Percentiles rank a stretch among this genome's conserved stretches.
phyloP scores from a whole-genome alignment of 495 filamentous ascomycete genomes.

The Aspergillus homomorphus region DNA sequence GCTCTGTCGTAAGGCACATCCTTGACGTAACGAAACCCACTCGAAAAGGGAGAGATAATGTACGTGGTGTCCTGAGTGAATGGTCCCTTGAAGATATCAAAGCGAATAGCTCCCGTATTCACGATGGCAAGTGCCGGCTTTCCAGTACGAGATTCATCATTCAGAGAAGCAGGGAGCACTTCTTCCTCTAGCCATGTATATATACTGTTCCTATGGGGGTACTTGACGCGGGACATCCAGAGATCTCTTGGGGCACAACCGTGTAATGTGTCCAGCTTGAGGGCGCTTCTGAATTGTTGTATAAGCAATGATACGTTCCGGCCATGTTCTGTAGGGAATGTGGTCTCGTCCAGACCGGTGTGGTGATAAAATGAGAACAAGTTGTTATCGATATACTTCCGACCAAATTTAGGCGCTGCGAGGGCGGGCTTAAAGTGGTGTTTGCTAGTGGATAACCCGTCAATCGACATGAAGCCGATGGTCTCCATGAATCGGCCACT shows the following conservation, averaged over 20 bases:
- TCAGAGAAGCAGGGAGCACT: slow-evolving; percentile 64
- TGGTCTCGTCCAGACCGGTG: slow-evolving; percentile 60
- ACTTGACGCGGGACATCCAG: slow-evolving; percentile 75
- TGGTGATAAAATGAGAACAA: slow-evolving; percentile 82
- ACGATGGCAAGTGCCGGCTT: slow-evolving; percentile 66
- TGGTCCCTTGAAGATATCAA: slow-evolving; percentile 88
- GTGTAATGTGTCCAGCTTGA: slow-evolving; percentile 68
- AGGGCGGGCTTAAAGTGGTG: slow-evolving; percentile 32
- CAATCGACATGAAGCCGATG: slow-evolving; percentile 90
- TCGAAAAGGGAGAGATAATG: slow-evolving; percentile 85
- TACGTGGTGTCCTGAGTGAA: slow-evolving; percentile 85
- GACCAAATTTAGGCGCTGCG: slow-evolving; percentile 56
- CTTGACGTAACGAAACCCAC: slow-evolving; percentile 70
- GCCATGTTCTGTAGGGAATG: slow-evolving; percentile 78
- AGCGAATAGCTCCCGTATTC: slow-evolving; percentile 89
- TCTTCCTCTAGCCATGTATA: slow-evolving; percentile 75
- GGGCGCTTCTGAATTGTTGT: slow-evolving; percentile 58
- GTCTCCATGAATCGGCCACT: slow-evolving; percentile 98
- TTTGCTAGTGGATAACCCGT: slow-evolving; percentile 54
- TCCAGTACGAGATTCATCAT: slow-evolving; percentile 45
- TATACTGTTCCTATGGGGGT: slow-evolving; percentile 66
- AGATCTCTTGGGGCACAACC: slow-evolving; percentile 81
- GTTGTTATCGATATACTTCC: slow-evolving; percentile 95
- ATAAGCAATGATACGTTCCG: slow-evolving; percentile 72
- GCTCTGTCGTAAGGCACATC: slow-evolving; percentile 77